Evolutionary conservation across 73 alveolate genomes (phyloP).

Genomic region (Breviolum minutum): DNA sequence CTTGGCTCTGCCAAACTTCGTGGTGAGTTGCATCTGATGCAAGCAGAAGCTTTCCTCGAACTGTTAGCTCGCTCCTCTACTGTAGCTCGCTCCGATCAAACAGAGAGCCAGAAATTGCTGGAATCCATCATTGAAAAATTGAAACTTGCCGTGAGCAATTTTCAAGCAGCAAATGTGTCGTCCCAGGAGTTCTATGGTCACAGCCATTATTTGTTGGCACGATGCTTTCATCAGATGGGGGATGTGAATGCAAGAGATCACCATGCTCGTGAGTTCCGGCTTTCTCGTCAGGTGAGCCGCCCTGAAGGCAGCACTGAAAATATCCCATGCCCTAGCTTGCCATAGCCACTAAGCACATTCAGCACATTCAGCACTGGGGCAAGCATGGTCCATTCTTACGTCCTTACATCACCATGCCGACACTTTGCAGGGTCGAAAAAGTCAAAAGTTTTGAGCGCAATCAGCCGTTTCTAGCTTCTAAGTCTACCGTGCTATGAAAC

Average conservation of each 20-base stretch:
- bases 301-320: no score
- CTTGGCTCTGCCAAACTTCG: not conserved
- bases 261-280: constrained; percentile 64
- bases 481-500: no score
- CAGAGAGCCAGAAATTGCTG: not conserved
- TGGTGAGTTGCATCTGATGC: not conserved
- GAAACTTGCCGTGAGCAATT: not conserved
- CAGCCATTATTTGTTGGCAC: constrained; percentile 60
- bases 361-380: no score
- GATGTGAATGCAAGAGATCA: not conserved
- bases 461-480: not conserved
- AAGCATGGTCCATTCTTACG: no score
- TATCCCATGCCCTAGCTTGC: no score
- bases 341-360: no score
- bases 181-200: not conserved
- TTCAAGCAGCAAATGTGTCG: not conserved
- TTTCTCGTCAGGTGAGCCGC: not conserved
- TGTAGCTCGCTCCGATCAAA: not conserved
- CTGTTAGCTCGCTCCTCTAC: not conserved
- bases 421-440: not conserved
- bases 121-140: not conserved
- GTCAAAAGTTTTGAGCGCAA: not conserved
- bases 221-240: constrained; percentile 59
- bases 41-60: not conserved
- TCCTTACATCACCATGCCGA: not conserved